Percentiles rank a stretch among this genome's conserved stretches.
These are phyloP conservation scores for Penicillium sp. DNA, from an alignment of 2,329 filamentous ascomycete species.

Conservation along the genomic window DNA sequence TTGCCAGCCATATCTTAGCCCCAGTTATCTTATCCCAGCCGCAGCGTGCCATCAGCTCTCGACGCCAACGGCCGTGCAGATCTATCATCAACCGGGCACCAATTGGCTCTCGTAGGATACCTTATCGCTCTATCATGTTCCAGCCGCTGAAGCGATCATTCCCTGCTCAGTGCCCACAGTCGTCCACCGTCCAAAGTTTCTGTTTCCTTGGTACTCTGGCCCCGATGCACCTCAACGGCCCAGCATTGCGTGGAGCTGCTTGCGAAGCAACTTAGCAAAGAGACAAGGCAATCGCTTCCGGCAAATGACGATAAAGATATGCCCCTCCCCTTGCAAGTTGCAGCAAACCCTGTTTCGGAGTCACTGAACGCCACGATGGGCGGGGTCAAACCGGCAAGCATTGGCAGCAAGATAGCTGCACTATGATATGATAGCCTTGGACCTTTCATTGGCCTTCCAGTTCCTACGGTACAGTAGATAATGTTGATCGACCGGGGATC, in stretches of 20 bases:
- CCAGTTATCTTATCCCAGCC: conserved; percentile 16
- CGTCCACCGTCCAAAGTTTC: not conserved
- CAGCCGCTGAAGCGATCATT: not conserved
- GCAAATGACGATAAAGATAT: not conserved
- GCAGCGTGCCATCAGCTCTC: not conserved
- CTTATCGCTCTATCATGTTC: conserved; percentile 1
- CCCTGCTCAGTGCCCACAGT: not conserved
- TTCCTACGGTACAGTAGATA: not conserved
- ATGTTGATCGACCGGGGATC: not conserved
- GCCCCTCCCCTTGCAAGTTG: not conserved
- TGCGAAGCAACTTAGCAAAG: conserved; percentile 9
- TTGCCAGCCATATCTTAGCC: not conserved
- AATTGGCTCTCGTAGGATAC: conserved; percentile 10
- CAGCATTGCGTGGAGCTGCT: conserved; percentile 10
- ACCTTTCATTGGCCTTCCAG: not conserved
- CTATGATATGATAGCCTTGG: not conserved
- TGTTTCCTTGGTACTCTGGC: not conserved
- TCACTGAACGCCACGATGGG: conserved; percentile 1
- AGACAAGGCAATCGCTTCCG: not conserved
- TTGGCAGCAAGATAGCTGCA: no score
- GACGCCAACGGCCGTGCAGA: conserved; percentile 11
- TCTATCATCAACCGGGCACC: conserved; percentile 11
- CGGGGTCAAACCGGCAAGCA: not conserved
- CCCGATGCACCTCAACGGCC: conserved; percentile 11
- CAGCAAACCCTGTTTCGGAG: not conserved